These are phyloP conservation scores for Globisporangium radiosum DNA, from an alignment of 352 stramenopile species.

Conservation along the genomic window DNA sequence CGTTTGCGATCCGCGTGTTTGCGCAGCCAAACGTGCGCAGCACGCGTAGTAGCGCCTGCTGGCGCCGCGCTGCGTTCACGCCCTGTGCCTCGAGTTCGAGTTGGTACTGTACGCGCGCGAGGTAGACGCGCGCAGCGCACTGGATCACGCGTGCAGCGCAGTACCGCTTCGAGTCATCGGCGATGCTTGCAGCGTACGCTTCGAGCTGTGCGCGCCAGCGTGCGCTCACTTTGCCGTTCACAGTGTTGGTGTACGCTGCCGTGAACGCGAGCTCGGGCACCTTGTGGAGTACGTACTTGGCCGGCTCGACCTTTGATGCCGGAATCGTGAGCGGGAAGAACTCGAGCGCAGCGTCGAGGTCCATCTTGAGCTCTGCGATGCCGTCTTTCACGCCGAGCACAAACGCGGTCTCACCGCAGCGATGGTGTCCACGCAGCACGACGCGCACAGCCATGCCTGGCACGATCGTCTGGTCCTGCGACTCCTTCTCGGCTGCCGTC, in stretches of 20 bases:
- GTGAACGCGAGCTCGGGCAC: slow-evolving; percentile 62
- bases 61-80: slow-evolving; percentile 48
- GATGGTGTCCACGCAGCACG: slow-evolving; percentile 66
- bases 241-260: slow-evolving; percentile 27
- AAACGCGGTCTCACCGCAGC: slow-evolving; percentile 70
- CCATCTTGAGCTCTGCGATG: slow-evolving; percentile 75
- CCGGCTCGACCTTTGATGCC: slow-evolving; percentile 44
- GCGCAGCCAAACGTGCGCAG: slow-evolving; percentile 48
- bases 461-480: slow-evolving; percentile 26
- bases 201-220: slow-evolving; percentile 51
- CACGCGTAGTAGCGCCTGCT: slow-evolving; percentile 42
- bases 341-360: slow-evolving; percentile 71
- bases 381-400: slow-evolving; percentile 56
- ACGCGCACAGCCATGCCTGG: slow-evolving; percentile 60
- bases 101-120: slow-evolving; percentile 55
- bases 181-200: slow-evolving; percentile 55
- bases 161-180: slow-evolving; percentile 56
- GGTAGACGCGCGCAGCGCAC: slow-evolving; percentile 60
- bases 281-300: slow-evolving; percentile 48
- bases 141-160: slow-evolving; percentile 69
- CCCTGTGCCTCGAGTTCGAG: slow-evolving; percentile 62
- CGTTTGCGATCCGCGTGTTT: slow-evolving; percentile 58
- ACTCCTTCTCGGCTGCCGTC: slow-evolving; percentile 31
- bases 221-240: slow-evolving; percentile 31
- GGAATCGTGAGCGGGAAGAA: slow-evolving; percentile 67